A percentile compares a stretch with the other conserved stretches of the same genome.
These are phyloP conservation scores for Kandelia obovata DNA, from an alignment of 345 rosid species.

Conservation along the genomic window DNA sequence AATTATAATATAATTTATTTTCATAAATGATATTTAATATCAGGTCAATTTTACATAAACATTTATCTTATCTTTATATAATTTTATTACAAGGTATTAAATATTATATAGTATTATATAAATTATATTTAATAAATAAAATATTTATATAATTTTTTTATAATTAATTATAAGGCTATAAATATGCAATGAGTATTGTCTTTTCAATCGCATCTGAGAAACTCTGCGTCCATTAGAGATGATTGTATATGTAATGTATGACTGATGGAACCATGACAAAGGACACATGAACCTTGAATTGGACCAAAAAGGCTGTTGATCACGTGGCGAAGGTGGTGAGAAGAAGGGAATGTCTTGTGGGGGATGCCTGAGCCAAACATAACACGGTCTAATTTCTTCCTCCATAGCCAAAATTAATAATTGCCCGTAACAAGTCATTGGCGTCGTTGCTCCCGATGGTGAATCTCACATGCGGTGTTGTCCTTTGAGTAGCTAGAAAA, in stretches of 20 bases:
- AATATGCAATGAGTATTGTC: too few species aligned
- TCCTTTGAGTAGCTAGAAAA: slow-evolving; percentile 18
- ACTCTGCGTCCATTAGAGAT: not conserved
- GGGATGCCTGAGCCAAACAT: not conserved
- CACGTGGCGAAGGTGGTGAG: slow-evolving; percentile 7
- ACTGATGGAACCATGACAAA: not conserved
- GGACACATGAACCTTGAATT: not conserved
- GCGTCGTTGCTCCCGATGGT: slow-evolving; percentile 3
- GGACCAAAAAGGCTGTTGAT: not conserved
- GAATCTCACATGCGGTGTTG: slow-evolving; percentile 37
- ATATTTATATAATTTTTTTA: too few species aligned
- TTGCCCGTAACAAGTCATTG: not conserved
- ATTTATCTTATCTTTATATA: too few species aligned
- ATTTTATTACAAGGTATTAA: too few species aligned
- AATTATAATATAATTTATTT: too few species aligned
- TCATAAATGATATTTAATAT: too few species aligned
- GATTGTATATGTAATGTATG: not conserved
- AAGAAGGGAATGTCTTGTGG: slow-evolving; percentile 24
- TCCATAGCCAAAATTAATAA: too few species aligned
- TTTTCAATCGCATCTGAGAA: not conserved
- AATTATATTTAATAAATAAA: too few species aligned
- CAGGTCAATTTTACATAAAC: too few species aligned
- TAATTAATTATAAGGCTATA: too few species aligned
- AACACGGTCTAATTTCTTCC: not conserved
- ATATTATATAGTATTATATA: not conserved